Evolutionary conservation across 306 rosid genomes (phyloP).

Genomic region (Albizia julibrissin): DNA sequence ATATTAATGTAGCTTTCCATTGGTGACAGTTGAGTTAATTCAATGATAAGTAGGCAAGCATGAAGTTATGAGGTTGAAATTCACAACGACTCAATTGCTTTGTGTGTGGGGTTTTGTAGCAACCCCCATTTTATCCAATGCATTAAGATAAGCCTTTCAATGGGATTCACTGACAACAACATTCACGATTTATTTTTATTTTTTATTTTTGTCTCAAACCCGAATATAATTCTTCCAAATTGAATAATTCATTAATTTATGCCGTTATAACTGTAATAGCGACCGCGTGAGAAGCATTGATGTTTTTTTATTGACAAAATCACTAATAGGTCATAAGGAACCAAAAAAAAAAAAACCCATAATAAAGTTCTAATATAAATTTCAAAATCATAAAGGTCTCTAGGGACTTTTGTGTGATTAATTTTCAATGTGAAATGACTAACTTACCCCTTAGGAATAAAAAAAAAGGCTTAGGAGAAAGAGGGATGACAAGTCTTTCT

Average conservation of each 20-base stretch:
- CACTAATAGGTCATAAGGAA: too few species aligned
- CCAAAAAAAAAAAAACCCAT: too few species aligned
- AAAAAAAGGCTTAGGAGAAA: too few species aligned
- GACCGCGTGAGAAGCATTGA: neutral
- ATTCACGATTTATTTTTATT: neutral
- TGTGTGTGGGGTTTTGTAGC: neutral
- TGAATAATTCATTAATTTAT: neutral
- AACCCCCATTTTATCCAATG: neutral
- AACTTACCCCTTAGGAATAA: too few species aligned
- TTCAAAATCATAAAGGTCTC: too few species aligned
- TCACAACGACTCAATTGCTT: neutral
- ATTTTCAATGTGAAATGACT: too few species aligned
- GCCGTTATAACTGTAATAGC: neutral
- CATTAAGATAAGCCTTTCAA: neutral
- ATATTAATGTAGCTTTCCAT: neutral
- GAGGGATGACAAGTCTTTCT: too few species aligned
- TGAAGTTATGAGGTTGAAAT: neutral
- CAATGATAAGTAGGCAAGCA: neutral
- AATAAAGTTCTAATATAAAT: too few species aligned
- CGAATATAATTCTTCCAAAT: neutral
- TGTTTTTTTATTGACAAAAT: too few species aligned
- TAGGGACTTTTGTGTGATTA: too few species aligned
- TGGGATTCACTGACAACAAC: neutral
- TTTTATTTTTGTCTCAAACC: too few species aligned
- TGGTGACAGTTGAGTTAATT: neutral